phyloP scores from a whole-genome alignment of 1,139 yeast genomes.

The Geotrichum reessii region DNA sequence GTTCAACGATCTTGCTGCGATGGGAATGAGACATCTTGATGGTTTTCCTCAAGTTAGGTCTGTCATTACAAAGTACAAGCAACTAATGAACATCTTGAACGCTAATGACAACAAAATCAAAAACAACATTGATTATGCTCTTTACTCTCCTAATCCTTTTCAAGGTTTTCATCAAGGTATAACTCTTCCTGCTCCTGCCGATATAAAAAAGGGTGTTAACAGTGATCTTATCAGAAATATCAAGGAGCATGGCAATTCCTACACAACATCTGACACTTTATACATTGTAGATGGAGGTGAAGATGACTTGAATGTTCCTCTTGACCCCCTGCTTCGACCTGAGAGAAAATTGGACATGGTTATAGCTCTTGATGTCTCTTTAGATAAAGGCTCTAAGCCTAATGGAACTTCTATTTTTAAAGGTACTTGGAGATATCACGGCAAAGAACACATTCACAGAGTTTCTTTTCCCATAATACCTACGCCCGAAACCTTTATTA shows the following conservation, averaged over 20 bases:
- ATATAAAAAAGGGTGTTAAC: constrained; percentile 2
- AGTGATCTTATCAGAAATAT: constrained; percentile 20
- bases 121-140: constrained; percentile 23
- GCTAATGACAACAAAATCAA: constrained; percentile 13
- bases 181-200: constrained; percentile 11
- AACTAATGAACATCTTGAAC: constrained; percentile 7
- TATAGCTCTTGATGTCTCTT: constrained; percentile 57
- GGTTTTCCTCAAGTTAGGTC: constrained; percentile 13
- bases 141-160: constrained; percentile 23
- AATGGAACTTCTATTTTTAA: constrained; percentile 25
- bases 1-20: constrained; percentile 51
- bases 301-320: constrained; percentile 72
- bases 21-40: constrained; percentile 18
- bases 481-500: constrained; percentile 49
- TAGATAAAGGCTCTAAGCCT: constrained; percentile 24
- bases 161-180: constrained; percentile 13
- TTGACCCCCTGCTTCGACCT: constrained; percentile 66
- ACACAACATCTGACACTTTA: constrained; percentile 30
- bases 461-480: constrained; percentile 74
- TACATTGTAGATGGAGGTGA: constrained; percentile 82
- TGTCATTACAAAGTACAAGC: constrained; percentile 14
- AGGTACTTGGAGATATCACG: constrained; percentile 23
- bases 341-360: constrained; percentile 65
- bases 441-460: constrained; percentile 46
- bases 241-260: constrained; percentile 35